These are phyloP conservation scores for Pseudocercospora fijiensis DNA, from an alignment of 2,329 filamentous ascomycete species.

Conservation along the genomic window DNA sequence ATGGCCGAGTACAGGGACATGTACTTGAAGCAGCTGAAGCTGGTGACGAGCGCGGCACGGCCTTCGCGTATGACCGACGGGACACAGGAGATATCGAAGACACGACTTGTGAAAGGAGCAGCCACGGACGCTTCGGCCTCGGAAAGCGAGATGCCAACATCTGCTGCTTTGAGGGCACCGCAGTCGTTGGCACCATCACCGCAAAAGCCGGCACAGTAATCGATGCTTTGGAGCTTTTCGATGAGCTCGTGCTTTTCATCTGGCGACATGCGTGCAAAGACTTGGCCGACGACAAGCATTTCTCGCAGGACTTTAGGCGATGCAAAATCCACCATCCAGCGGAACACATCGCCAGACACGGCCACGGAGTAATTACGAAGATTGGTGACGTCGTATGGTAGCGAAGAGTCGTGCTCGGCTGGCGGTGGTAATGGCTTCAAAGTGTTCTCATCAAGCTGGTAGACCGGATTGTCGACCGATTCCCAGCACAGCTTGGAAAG, in stretches of 20 bases:
- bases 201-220: constrained; percentile 93
- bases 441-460: constrained; percentile 74
- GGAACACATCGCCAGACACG: constrained; percentile 88
- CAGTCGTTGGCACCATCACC: constrained; percentile 98
- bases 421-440: constrained; percentile 74
- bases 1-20: constrained; percentile 99
- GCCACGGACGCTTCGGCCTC: constrained; percentile 97
- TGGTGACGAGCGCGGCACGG: constrained; percentile 91
- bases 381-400: constrained; percentile 81
- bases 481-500: constrained; percentile 81
- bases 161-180: constrained; percentile 91
- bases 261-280: constrained; percentile 97
- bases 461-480: constrained; percentile 83
- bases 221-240: constrained; percentile 93
- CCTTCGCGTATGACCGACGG: constrained; percentile 91
- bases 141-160: constrained; percentile 94
- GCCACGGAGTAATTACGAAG: constrained; percentile 84
- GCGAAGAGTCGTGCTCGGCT: constrained; percentile 71
- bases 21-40: constrained; percentile 99
- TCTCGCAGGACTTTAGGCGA: constrained; percentile 74
- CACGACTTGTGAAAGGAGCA: constrained; percentile 91
- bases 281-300: constrained; percentile 87
- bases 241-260: constrained; percentile 98
- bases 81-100: constrained; percentile 96
- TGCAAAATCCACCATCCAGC: constrained; percentile 93